Base-by-base conservation (phyloP, 2,329 filamentous ascomycete genomes). In the Pseudomassariella vexata region DNA sequence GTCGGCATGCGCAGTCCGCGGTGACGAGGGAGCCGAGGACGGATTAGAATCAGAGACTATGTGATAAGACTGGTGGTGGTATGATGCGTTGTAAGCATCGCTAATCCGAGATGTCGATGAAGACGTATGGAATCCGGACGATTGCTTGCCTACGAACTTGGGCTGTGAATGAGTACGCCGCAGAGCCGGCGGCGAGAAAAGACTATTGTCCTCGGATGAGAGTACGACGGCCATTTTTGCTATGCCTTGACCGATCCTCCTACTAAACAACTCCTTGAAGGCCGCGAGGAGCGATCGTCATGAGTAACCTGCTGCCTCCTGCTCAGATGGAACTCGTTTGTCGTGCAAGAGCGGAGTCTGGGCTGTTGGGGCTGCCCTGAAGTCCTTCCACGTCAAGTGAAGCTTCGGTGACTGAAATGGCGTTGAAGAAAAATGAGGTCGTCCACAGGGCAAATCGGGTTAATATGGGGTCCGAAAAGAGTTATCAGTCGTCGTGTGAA, bases 161-260 rank as follows among this genome's bases (percentile, higher is more conserved):
- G 69, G 64, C 44, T 78, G 73, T 3, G 76, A 80, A 41, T 77
- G 72, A 9, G 76, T 79, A 38, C 76, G 70, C 41, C 68, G 70
- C 45, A 80, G 53, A 16, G 65, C 54, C 29, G 70, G 64, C 11
- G 71, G 57, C 26, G 65, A 63, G 55, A 79, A 80, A 52, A 71
- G 72, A 45, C 61, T 62, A 41, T 60, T 68, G 47, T 80, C 75
- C 47, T 79, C 75, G 11, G 72, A 68, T 25, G 66, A 52, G 38
- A 77, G 57, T 44, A 75, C 71, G 42, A 73, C 68, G 23, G 73
- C 72, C 73, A 77, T 77, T 38, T 32, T 23, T 30, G 14, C 15
- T 19, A 24, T 19, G 26, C 16, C 16, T 12, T 19, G 8, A 37
- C 28, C 33, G 45, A 35, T 47, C 52, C 47, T 49, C 50, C 49